These are phyloP conservation scores for Ceratocystis colombiana DNA, from an alignment of 2,329 filamentous ascomycete genomes.

Conservation along the genomic window DNA sequence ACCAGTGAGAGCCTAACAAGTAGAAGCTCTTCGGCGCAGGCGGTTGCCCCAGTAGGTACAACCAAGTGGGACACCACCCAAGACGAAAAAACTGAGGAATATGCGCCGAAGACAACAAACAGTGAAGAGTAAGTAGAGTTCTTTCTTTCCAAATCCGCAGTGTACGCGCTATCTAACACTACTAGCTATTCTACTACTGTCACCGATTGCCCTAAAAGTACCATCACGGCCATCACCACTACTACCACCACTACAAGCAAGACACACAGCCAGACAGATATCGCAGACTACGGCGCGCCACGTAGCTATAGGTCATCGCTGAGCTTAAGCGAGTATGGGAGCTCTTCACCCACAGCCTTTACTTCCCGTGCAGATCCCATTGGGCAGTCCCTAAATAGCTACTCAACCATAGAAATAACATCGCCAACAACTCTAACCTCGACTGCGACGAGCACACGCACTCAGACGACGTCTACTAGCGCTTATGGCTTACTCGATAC, in stretches of 20 bases:
- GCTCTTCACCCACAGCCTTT: neutral
- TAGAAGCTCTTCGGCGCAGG: neutral
- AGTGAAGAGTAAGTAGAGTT: conserved; percentile 16
- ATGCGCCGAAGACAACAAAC: neutral
- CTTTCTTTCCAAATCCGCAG: neutral
- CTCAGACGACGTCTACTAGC: neutral
- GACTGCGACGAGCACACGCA: conserved; percentile 10
- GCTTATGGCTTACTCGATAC: conserved; percentile 11
- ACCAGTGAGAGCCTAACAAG: neutral
- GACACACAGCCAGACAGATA: neutral
- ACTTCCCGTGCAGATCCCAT: neutral
- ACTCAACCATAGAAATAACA: conserved; percentile 7
- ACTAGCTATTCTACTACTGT: conserved; percentile 18
- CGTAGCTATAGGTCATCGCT: conserved; percentile 9
- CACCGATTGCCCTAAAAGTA: conserved; percentile 18
- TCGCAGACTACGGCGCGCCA: neutral
- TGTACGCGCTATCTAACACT: neutral
- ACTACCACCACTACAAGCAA: neutral
- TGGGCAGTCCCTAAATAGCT: neutral
- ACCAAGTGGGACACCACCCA: neutral
- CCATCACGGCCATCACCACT: neutral
- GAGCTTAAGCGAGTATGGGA: neutral
- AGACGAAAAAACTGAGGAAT: neutral
- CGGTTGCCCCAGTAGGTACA: neutral
- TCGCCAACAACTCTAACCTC: conserved; percentile 11